Percentiles rank a stretch among this genome's conserved stretches.
Evolutionary conservation across 768 basidiomycete species (phyloP).

Genomic region (Mycena vulgaris): DNA sequence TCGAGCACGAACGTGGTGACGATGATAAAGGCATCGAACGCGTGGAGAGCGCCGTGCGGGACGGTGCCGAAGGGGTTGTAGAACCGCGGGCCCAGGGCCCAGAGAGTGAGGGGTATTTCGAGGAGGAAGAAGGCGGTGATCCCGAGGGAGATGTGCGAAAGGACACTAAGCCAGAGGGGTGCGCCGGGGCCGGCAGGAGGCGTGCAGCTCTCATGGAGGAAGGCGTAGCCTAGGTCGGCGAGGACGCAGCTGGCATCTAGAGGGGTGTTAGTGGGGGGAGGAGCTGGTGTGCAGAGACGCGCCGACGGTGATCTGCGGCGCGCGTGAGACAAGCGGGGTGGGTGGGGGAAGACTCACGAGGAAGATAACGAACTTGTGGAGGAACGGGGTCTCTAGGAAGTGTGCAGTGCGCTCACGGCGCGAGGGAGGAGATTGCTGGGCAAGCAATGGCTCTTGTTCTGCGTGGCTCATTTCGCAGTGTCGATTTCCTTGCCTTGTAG

Average conservation of each 20-base stretch:
- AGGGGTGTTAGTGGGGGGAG: conserved; percentile 53
- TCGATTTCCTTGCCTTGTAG: no score
- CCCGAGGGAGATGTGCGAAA: conserved; percentile 72
- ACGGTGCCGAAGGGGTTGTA: conserved; percentile 74
- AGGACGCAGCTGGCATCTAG: conserved; percentile 83
- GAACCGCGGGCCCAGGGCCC: conserved; percentile 73
- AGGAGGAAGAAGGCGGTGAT: conserved; percentile 83
- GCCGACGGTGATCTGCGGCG: conserved; percentile 41
- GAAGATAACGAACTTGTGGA: conserved; percentile 72
- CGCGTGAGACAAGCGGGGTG: neutral
- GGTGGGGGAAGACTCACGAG: conserved; percentile 60
- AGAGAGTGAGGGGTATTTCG: conserved; percentile 82
- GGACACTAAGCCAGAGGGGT: conserved; percentile 75
- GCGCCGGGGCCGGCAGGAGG: conserved; percentile 56
- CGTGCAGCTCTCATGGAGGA: conserved; percentile 70
- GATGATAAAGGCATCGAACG: conserved; percentile 82
- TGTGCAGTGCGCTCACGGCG: conserved; percentile 57
- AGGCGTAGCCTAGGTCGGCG: conserved; percentile 77
- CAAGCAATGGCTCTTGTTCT: conserved; percentile 66
- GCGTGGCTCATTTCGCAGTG: conserved; percentile 33
- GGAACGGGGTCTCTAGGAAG: conserved; percentile 65
- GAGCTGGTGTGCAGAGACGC: neutral
- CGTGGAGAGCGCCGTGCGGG: conserved; percentile 74
- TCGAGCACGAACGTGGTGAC: conserved; percentile 83
- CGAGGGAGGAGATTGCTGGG: conserved; percentile 15